phyloP scores from a whole-genome alignment of 352 stramenopile genomes.

The Globisporangium megalacanthum region DNA sequence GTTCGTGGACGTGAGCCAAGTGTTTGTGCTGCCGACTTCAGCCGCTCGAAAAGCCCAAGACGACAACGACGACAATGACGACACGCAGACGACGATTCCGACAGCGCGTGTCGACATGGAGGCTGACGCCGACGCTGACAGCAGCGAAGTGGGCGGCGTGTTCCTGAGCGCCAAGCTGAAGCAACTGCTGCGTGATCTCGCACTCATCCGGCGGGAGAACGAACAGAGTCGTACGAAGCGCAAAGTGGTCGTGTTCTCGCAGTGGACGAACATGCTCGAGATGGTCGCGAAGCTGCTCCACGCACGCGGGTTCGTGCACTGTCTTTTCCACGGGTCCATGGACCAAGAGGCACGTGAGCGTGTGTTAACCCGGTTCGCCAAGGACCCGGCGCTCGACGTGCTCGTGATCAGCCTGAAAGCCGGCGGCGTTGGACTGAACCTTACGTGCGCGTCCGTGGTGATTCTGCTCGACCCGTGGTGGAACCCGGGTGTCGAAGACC shows the following conservation, averaged over 20 bases:
- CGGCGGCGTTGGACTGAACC: conserved; percentile 88
- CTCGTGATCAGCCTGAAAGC: conserved; percentile 88
- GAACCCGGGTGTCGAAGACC: conserved; percentile 91
- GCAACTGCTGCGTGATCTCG: conserved; percentile 60
- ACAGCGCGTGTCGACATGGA: neutral
- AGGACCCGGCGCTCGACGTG: conserved; percentile 48
- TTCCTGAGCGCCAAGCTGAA: conserved; percentile 71
- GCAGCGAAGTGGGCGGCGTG: conserved; percentile 17
- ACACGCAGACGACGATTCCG: neutral
- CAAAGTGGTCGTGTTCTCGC: conserved; percentile 89
- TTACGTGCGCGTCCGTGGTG: conserved; percentile 85
- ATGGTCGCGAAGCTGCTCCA: conserved; percentile 61
- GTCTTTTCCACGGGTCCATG: conserved; percentile 74
- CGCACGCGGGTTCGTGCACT: conserved; percentile 41
- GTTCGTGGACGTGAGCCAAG: conserved; percentile 52
- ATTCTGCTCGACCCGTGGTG: conserved; percentile 92
- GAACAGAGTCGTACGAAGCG: conserved; percentile 25
- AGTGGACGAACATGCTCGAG: conserved; percentile 88
- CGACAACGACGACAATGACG: conserved; percentile 4
- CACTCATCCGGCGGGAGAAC: conserved; percentile 53
- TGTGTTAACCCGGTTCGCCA: conserved; percentile 62
- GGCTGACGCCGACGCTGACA: neutral
- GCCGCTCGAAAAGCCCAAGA: conserved; percentile 11
- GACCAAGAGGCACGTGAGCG: conserved; percentile 61
- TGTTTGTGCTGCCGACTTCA: conserved; percentile 42